Evolutionary conservation across 169 alveolate species (phyloP), one percentile per base, ranked within the genome.

Genomic region (Eimeria acervulina): DNA sequence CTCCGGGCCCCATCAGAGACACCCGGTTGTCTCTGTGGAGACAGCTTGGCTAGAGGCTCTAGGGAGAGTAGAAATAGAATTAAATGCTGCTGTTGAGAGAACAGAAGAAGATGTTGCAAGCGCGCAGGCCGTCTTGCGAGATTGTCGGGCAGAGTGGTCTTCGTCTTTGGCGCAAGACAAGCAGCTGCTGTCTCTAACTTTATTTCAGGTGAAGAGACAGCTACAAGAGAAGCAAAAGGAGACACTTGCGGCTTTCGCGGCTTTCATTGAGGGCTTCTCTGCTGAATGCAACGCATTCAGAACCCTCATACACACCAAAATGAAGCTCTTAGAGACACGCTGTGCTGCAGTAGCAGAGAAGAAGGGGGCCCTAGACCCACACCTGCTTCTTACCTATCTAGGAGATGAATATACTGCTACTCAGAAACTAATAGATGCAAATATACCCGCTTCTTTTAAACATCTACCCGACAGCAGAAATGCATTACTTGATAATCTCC

Each of bases 391-490:
- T 17, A 3, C n/a, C 13, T 74, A 38, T 40, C 33, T 74, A 19
- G 26, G 59, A 13, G 33, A 28, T 2, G 84, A 74, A 28, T 74
- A 5, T 33, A 33, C 2, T 4, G 31, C 8, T 1, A 74, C 84
- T 12, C 84, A 74, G 19, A 17, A 74, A 74, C 5, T 74, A 7
- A 74, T 74, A 7, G 84, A 33, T 6, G 52, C 84, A 38, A 23
- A 74, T 19, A 74, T 36, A 3, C 52, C 52, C 47, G 13, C 28
- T 33, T 3, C 28, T 1, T 33, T 74, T 21, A 74, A 40, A 74
- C 84, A 74, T 40, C 52, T 74, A 33, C 84, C 84, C 4, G 55
- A 74, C 33, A 74, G 84, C 52, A 74, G 84, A 21, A 74, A 74
- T 74, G 84, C 84, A 5, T 13, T 74, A 4, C 1, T 74, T 12